phyloP scores from a whole-genome alignment of 2,329 filamentous ascomycete species.

The Colletotrichum australisinense region DNA sequence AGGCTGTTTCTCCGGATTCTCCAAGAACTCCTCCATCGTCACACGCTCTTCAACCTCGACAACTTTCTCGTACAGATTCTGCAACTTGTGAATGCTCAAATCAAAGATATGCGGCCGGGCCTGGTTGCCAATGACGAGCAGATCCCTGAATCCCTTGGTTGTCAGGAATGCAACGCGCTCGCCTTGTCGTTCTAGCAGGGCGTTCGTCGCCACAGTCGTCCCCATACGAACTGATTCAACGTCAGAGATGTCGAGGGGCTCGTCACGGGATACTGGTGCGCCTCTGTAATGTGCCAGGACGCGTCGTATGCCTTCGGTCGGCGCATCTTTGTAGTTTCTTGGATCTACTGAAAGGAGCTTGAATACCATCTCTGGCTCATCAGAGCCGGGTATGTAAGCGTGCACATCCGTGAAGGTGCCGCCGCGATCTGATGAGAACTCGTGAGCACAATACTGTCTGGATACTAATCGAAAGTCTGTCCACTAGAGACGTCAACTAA shows the following conservation, averaged over 20 bases:
- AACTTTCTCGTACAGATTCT: background rate
- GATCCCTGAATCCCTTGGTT: background rate
- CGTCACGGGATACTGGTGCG: background rate
- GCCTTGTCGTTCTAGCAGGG: background rate
- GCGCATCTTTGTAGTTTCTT: background rate
- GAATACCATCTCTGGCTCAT: background rate
- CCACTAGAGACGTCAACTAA: background rate
- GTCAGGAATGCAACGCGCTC: background rate
- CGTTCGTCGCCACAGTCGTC: background rate
- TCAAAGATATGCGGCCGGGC: background rate
- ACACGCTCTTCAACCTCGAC: background rate
- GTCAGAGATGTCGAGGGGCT: background rate
- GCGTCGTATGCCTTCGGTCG: background rate
- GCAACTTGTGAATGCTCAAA: background rate
- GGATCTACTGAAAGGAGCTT: background rate
- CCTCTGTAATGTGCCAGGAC: background rate
- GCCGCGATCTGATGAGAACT: background rate
- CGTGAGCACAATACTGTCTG: background rate
- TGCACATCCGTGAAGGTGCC: background rate
- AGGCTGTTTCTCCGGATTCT: background rate
- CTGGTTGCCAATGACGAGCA: background rate
- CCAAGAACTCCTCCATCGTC: background rate
- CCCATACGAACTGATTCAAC: background rate
- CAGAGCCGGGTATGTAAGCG: background rate
- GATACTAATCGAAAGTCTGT: background rate